Evolutionary conservation across 495 filamentous ascomycete genomes (phyloP), one percentile per base, ranked within the genome.

Genomic region (Penicillium antarcticum): DNA sequence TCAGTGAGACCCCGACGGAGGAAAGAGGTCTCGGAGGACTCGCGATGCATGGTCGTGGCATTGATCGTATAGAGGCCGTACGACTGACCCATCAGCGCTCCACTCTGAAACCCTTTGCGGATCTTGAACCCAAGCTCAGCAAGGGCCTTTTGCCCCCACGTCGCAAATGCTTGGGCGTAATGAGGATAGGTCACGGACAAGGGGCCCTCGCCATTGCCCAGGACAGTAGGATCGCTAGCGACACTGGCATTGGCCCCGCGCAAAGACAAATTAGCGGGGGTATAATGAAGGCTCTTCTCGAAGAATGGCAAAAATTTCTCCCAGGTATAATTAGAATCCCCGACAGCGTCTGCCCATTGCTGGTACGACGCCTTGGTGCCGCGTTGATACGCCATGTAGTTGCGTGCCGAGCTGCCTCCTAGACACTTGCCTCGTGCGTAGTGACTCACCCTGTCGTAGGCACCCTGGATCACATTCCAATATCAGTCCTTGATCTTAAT

Each of bases 271-370:
- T 77, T 62, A 3, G 81, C 81, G 13, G 76, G 71, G 0, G 80
- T 81, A 60, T 78, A 79, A 5, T 68, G 62, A 1, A 68, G 19
- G 29, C 67, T 73, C 48, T 75, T 79, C 50, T 80, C 57, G 52
- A 74, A 84, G 51, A 71, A 83, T 0, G 79, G 77, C 2, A 80
- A 60, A 11, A 82, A 49, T 11, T 73, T 70, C 10, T 77, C 65
- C n/a, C 63, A 85, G 0, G 64, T 63, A 52, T 76, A 87, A 45
- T 57, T 70, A 4, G 75, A 39, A 54, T 85, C 82, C 23, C 69
- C 77, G 4, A 83, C 79, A 5, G 51, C 42, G 35, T 83, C 74
- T 0, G 82, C 82, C 81, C 80, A 85, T 32, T 58, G 53, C 35
- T 79, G 59, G 47, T 71, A 70, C 9, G 74, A 55, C 0, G 61